Conservation (phyloP, 352 stramenopile species). For the Pythium volutum region DNA sequence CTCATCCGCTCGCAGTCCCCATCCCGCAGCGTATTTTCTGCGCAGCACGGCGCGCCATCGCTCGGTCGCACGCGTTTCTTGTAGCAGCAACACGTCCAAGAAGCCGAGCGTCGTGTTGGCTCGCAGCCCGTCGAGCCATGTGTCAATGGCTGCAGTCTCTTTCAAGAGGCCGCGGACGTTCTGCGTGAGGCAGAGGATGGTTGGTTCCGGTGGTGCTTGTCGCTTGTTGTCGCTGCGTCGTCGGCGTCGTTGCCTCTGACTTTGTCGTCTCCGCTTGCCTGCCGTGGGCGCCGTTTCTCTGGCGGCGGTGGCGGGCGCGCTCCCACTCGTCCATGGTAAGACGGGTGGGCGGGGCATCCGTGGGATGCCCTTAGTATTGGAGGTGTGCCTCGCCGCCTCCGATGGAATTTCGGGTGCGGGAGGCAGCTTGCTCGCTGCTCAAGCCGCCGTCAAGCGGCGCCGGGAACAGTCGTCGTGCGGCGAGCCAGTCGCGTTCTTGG, state of each 20-base stretch:
- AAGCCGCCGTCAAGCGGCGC: background rate
- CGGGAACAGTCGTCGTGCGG: background rate
- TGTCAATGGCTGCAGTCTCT: background rate
- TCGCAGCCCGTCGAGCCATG: slow-evolving; percentile 2
- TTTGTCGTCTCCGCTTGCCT: background rate
- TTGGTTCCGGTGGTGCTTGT: background rate
- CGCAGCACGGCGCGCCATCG: background rate
- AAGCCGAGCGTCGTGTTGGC: background rate
- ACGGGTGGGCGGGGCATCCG: background rate
- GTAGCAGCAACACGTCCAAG: background rate
- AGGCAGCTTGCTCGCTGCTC: background rate
- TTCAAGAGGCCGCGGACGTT: slow-evolving; percentile 9
- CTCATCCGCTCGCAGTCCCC: background rate
- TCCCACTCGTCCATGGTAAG: background rate
- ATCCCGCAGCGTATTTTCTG: background rate
- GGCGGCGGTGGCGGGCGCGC: background rate
- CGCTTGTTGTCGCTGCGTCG: too few relatives aligned
- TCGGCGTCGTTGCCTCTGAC: too few relatives aligned
- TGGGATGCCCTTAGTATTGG: slow-evolving; percentile 12
- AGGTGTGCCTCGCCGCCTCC: background rate
- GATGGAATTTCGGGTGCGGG: background rate
- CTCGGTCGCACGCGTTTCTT: slow-evolving; percentile 14
- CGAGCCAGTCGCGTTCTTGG: background rate
- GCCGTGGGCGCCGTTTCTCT: background rate
- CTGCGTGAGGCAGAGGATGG: slow-evolving; percentile 7